Conservation (phyloP, 371 early-diverging fungal genomes). For the Mucor ambiguus region DNA sequence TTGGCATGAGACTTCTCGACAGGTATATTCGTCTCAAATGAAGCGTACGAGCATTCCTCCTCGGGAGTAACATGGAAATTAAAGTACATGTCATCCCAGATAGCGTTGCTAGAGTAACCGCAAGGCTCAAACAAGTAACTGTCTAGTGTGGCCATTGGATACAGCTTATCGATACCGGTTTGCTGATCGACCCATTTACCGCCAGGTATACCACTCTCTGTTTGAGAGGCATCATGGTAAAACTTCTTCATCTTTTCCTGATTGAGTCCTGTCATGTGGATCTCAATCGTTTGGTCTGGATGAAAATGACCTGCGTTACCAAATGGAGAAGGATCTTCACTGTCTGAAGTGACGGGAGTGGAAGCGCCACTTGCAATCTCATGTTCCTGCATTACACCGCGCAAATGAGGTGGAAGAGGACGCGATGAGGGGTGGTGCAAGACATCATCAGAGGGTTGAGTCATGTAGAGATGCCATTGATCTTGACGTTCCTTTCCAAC, state of each 20-base stretch:
- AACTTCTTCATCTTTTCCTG: conserved; percentile 70
- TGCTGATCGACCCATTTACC: conserved; percentile 68
- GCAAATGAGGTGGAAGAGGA: conserved; percentile 14
- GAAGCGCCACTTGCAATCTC: conserved; percentile 34
- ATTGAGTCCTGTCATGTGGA: conserved; percentile 90
- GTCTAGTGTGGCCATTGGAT: conserved; percentile 77
- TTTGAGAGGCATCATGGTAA: conserved; percentile 58
- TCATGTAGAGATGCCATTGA: conserved; percentile 94
- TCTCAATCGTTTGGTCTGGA: conserved; percentile 90
- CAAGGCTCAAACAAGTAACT: conserved; percentile 91
- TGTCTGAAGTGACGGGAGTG: conserved; percentile 35
- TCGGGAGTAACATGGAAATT: conserved; percentile 99
- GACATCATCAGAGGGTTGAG: conserved; percentile 66
- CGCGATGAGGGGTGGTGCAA: conserved; percentile 25
- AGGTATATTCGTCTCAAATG: conserved; percentile 92
- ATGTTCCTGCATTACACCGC: conserved; percentile 23
- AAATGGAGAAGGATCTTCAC: conserved; percentile 47
- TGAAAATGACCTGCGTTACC: conserved; percentile 38
- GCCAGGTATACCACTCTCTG: conserved; percentile 54
- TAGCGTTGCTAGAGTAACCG: conserved; percentile 91
- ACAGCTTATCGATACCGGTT: conserved; percentile 77
- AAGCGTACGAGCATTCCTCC: conserved; percentile 93
- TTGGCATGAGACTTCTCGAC: conserved; percentile 40
- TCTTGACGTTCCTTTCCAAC: conserved; percentile 93
- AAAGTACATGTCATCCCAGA: conserved; percentile 82